Conservation (phyloP, 2,329 filamentous ascomycete species). For the Claviceps sp. region DNA sequence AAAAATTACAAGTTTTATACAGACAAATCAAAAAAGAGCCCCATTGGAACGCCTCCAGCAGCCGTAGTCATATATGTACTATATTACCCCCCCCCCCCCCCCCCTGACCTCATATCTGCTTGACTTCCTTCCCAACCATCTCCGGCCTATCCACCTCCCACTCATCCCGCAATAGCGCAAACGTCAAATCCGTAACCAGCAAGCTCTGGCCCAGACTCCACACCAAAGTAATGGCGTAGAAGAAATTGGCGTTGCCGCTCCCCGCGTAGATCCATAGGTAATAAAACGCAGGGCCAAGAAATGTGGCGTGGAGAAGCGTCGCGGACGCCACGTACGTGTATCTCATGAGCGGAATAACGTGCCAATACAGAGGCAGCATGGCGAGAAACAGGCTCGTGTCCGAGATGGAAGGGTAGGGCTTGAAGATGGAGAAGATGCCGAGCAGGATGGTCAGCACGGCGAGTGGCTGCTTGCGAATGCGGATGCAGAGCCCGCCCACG, state of each 20-base stretch:
- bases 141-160: slow-evolving; percentile 88
- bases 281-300: slow-evolving; percentile 90
- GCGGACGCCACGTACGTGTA: slow-evolving; percentile 82
- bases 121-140: slow-evolving; percentile 74
- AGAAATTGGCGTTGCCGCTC: slow-evolving; percentile 97
- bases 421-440: slow-evolving; percentile 88
- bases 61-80: not conserved
- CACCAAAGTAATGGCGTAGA: slow-evolving; percentile 97
- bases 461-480: slow-evolving; percentile 72
- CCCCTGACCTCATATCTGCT: slow-evolving; percentile 51
- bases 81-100: not conserved
- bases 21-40: no score
- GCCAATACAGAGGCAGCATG: slow-evolving; percentile 72
- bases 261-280: slow-evolving; percentile 97
- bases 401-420: slow-evolving; percentile 87
- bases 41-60: not conserved
- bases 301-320: slow-evolving; percentile 72
- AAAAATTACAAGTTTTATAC: no score
- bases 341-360: slow-evolving; percentile 84
- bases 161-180: slow-evolving; percentile 81
- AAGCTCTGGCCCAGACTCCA: slow-evolving; percentile 88
- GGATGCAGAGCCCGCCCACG: slow-evolving; percentile 71
- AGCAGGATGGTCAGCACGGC: slow-evolving; percentile 74
- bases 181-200: slow-evolving; percentile 75
- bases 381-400: slow-evolving; percentile 80